Evolutionary conservation across 2,329 filamentous ascomycete species (phyloP), one percentile per base, ranked within the genome.

Genomic region (Eurotiales sp.): DNA sequence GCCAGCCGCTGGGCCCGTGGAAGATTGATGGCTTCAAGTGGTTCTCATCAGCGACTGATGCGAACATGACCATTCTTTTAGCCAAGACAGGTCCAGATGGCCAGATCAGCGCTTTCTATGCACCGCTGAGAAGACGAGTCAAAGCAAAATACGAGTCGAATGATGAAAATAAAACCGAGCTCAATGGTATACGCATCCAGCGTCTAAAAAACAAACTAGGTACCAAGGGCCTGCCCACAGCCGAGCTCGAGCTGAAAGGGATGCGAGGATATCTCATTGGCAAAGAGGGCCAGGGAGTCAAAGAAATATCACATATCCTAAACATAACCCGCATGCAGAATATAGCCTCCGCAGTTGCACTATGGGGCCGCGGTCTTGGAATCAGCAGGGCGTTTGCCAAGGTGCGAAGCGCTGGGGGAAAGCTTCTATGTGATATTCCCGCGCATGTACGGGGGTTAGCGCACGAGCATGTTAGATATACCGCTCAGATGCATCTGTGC

Each of bases 151-250:
- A 43, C 29, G 23, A 27, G 4, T 19, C 40, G 8, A 32, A 14
- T 8, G 34, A 41, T 32, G 25, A 22, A 1, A 19, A 39, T 36
- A 60, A 51, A 32, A 64, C 55, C 37, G 76, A 80, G 47, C 73
- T 85, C 12, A 89, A 89, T 61, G 86, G 86, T 3, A 73, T 89
- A 8, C 74, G 74, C 8, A 86, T 89, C 56, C 81, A 85, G 52
- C 77, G 86, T 0, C 72, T 90, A 14, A 90, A 90, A 69, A 80
- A 81, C 64, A 90, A 90, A 61, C 75, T 87, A 3, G 87, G 86
- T 22, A 90, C 86, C 0, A 80, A 80, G 42, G 76, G 83, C 0
- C 72, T 90, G 0, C 86, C 87, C 0, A 90, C 87, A 0, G 87
- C 86, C 0, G 86, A 90, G 64, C 76, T 90, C 0, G 84, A 85